A percentile compares a stretch with the other conserved stretches of the same genome.
Conservation (phyloP, 1,284 basidiomycete species). For the Ganoderma leucocontextum region DNA sequence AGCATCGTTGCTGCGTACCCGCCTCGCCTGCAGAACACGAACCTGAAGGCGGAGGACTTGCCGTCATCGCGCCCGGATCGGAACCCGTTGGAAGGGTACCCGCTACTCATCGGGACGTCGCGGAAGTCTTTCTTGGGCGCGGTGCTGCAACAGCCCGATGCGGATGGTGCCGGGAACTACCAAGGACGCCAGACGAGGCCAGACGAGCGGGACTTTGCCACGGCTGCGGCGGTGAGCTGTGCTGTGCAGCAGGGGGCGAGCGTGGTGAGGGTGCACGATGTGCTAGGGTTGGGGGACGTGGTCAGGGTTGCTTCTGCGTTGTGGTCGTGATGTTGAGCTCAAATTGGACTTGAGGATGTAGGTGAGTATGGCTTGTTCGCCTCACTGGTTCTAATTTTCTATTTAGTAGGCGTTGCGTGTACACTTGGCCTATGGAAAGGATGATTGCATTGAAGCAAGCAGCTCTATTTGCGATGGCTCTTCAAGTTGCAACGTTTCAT, state of each 20-base stretch:
- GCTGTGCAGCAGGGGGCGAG: conserved; percentile 80
- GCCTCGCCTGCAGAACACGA: conserved; percentile 34
- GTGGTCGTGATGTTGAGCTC: conserved; percentile 41
- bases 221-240: conserved; percentile 81
- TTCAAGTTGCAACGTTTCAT: no score
- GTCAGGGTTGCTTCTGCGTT: conserved; percentile 59
- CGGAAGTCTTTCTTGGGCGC: conserved; percentile 86
- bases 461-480: no score
- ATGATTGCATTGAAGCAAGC: no score
- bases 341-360: not conserved
- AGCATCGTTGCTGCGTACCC: conserved; percentile 53
- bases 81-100: conserved; percentile 71
- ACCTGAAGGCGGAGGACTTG: conserved; percentile 8
- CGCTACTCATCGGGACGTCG: conserved; percentile 82
- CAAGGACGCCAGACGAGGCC: conserved; percentile 61
- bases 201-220: conserved; percentile 80
- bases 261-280: conserved; percentile 89
- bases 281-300: conserved; percentile 71
- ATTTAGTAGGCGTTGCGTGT: no score
- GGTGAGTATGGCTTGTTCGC: not conserved
- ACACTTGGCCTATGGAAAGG: no score
- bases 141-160: conserved; percentile 57
- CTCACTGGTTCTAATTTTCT: not conserved
- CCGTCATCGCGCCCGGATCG: conserved; percentile 25
- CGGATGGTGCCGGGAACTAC: conserved; percentile 43